Evolutionary conservation across 1,139 yeast species (phyloP), one percentile per base, ranked within the genome.

Genomic region (Scheffersomyces stambukii): DNA sequence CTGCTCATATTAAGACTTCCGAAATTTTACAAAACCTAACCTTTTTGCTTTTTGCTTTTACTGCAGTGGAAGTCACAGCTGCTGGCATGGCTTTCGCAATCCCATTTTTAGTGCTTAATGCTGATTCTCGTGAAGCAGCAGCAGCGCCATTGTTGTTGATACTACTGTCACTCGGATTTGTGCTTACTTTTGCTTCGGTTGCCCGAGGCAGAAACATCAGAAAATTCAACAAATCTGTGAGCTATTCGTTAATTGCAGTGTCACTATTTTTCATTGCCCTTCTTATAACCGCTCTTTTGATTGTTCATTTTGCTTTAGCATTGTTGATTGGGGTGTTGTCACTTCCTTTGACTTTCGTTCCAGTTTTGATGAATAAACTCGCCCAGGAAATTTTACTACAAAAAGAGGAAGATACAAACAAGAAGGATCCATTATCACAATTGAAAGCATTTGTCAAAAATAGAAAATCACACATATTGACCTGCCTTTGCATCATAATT

Each of bases 301-400:
- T 88, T 43, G 73, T 89, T 22, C 89, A 91, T 54, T 91, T 89
- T 54, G 70, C 96, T 3, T 64, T 91, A 39, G 85, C 96, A 0
- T 67, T 85, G 31, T 52, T 68, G 4, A 64, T 89, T 35, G 93
- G 95, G 1, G 35, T 84, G 2, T 54, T 75, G 17, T 75, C 85
- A 1, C 59, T 80, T 19, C 95, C 96, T 3, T 60, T 89, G 48
- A 77, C 84, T 0, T 75, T 82, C 48, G 60, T 84, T 8, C 70
- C 70, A 17, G 75, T 75, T 6, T 57, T 70, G 3, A 45, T 57
- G 15, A 16, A 29, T 25, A 11, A 20, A 35, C 16, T 24, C n/a
- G 19, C 27, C 16, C 18, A 16, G 18, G 9, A 16, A 16, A n/a
- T 8, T 16, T 3, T 8, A 16, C 6, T 16, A 16, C 19, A 16